Base-by-base conservation (phyloP, 108 stramenopile genomes). In the Conticribra weissflogii region DNA sequence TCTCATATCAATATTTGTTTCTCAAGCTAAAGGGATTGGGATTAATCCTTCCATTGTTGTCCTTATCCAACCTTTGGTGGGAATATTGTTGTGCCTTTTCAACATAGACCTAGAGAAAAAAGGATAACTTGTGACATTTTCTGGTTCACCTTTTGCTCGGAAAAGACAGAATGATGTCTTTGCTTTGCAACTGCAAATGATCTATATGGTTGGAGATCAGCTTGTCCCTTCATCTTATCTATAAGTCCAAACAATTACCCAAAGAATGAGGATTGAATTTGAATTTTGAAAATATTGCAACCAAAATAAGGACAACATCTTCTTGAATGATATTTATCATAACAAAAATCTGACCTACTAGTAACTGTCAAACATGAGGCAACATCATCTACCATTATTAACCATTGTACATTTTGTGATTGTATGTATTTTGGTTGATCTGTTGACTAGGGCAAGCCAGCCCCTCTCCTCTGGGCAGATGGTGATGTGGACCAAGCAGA, bases 1-100 rank as follows among this genome's bases (percentile, higher is more conserved):
- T 61, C 33, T 54, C 71, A 72, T 59, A 79, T 72, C 78, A 46
- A 56, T 72, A 79, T 32, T 62, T 79, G 54, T 79, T 79, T 34
- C 70, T 50, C 15, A 79, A 59, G 47, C 55, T 66, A 9, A 59
- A 71, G 25, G 66, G 62, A 44, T 72, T 72, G 9, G 72, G 68
- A 29, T 71, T 60, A 29, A 45, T n/a, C 25, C 55, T 62, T 17
- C 1, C 32, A 25, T 33, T n/a, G n/a, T n/a, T n/a, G n/a, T n/a
- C 24, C 27, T 21, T 21, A 65, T 47, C 21, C 52, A 59, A 45
- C 74, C 66, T 27, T 65, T 69, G 19, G 61, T 44, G 28, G 32
- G 63, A 19, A 47, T 32, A 3, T 61, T 63, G 22, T 33, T 71
- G 22, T 41, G 65, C 59, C 41, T 61, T 31, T 72, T 79, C 48